Percentiles rank a stretch among this genome's conserved stretches.
These are phyloP conservation scores for Chernovozyma aurita DNA, from an alignment of 1,139 yeast genomes.

Conservation along the genomic window DNA sequence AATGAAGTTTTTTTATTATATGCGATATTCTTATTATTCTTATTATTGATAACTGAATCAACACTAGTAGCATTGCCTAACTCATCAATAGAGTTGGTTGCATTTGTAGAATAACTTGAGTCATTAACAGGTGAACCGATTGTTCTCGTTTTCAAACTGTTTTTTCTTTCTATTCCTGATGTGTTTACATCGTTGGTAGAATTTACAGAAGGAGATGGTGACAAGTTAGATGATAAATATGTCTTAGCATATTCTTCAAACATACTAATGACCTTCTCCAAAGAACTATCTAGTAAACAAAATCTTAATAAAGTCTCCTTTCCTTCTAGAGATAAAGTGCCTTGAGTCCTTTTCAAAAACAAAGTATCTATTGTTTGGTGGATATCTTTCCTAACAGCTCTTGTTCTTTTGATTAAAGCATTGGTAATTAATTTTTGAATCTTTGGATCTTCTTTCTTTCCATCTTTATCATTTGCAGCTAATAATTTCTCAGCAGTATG, in stretches of 20 bases:
- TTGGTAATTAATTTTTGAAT: constrained; percentile 37
- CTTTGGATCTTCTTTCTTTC: constrained; percentile 32
- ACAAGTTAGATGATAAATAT: constrained; percentile 6
- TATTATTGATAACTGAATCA: background rate
- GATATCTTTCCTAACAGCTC: constrained; percentile 37
- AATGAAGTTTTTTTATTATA: background rate
- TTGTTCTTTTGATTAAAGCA: constrained; percentile 40
- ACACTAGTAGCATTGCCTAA: background rate
- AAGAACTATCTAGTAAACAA: constrained; percentile 40
- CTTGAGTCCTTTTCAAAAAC: constrained; percentile 33
- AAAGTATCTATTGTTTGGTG: constrained; percentile 39
- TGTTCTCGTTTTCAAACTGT: constrained; percentile 1
- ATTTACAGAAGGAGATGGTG: constrained; percentile 4
- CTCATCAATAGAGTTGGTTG: background rate
- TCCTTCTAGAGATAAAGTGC: constrained; percentile 39
- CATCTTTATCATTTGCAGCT: constrained; percentile 27
- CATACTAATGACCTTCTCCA: constrained; percentile 40
- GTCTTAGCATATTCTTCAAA: constrained; percentile 38
- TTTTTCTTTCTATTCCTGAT: background rate
- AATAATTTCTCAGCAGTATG: constrained; percentile 63
- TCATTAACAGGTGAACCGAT: constrained; percentile 4
- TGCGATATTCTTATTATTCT: too few relatives aligned
- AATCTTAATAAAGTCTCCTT: constrained; percentile 41
- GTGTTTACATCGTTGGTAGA: background rate
- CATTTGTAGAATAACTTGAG: background rate